Conservation (phyloP, 2,329 filamentous ascomycete species). For the Beauveria medogensis region DNA sequence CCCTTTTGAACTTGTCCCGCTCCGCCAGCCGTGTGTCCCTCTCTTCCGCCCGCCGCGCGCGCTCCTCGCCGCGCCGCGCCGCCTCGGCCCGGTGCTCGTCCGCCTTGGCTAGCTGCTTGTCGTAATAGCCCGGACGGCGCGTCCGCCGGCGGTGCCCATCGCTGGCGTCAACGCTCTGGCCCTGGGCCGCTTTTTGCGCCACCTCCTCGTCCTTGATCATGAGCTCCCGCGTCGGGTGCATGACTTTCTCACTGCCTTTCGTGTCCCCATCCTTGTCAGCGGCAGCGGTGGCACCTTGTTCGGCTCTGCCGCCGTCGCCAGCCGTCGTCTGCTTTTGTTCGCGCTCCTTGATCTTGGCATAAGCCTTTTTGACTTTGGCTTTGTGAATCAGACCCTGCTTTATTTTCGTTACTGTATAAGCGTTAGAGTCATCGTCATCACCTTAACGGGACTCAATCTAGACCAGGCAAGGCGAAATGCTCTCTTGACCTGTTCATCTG, state of each 20-base stretch:
- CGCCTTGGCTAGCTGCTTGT: conserved; percentile 49
- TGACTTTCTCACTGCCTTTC: conserved; percentile 13
- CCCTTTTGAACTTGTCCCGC: conserved; percentile 54
- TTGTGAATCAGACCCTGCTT: conserved; percentile 85
- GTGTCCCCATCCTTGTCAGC: conserved; percentile 16
- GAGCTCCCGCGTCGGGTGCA: conserved; percentile 31
- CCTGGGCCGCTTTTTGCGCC: conserved; percentile 22
- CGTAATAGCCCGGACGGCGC: conserved; percentile 49
- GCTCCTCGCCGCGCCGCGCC: conserved; percentile 32
- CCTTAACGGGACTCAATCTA: not conserved
- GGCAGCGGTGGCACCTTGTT: conserved; percentile 12
- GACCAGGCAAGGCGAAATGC: not conserved
- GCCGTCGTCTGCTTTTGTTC: conserved; percentile 21
- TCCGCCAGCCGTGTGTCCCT: conserved; percentile 57
- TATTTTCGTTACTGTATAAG: conserved; percentile 65
- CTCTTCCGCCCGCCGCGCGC: conserved; percentile 47
- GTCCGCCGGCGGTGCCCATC: conserved; percentile 28
- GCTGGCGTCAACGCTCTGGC: conserved; percentile 12
- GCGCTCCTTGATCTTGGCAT: conserved; percentile 70
- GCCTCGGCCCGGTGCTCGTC: conserved; percentile 35
- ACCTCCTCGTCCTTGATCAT: conserved; percentile 32
- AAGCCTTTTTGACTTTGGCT: conserved; percentile 87
- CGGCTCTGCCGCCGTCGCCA: conserved; percentile 14
- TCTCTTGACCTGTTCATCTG: not conserved
- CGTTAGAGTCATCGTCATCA: conserved; percentile 4